Conservation (phyloP, 2,329 filamentous ascomycete species). For the Rugonectria rugulosa region DNA sequence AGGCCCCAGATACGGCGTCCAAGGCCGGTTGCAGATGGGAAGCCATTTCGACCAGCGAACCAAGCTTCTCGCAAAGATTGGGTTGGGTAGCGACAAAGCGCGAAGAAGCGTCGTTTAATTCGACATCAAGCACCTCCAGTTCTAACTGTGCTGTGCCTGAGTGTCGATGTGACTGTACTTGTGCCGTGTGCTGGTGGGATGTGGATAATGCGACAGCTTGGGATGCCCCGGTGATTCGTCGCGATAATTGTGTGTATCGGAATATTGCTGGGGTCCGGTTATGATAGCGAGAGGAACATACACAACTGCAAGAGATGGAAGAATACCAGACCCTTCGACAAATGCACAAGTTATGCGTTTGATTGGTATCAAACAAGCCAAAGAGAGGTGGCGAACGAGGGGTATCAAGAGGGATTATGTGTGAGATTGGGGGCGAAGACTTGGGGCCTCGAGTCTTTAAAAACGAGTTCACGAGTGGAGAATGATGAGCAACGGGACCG, state of each 20-base stretch:
- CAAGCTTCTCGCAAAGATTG: constrained; percentile 28
- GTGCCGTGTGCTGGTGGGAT: not conserved
- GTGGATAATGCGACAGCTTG: not conserved
- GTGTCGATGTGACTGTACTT: constrained; percentile 19
- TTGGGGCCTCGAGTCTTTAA: constrained; percentile 31
- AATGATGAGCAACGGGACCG: constrained; percentile 32
- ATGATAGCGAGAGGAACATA: constrained; percentile 11
- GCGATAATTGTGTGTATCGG: no score
- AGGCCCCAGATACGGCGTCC: constrained; percentile 43
- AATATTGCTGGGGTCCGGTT: not conserved
- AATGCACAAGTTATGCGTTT: constrained; percentile 1
- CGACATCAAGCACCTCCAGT: constrained; percentile 37
- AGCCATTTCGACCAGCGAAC: constrained; percentile 50
- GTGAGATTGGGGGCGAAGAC: constrained; percentile 22
- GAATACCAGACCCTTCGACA: constrained; percentile 38
- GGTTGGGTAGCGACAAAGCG: constrained; percentile 38
- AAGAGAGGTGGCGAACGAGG: constrained; percentile 22
- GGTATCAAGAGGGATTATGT: constrained; percentile 14
- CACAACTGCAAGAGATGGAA: constrained; percentile 21
- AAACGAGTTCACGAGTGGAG: constrained; percentile 34
- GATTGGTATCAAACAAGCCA: constrained; percentile 8
- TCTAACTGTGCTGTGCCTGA: constrained; percentile 9
- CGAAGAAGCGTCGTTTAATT: constrained; percentile 31
- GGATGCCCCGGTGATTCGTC: not conserved
- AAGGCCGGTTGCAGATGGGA: constrained; percentile 44